These are phyloP conservation scores for Cyathus striatus DNA, from an alignment of 768 basidiomycete species.

Conservation along the genomic window DNA sequence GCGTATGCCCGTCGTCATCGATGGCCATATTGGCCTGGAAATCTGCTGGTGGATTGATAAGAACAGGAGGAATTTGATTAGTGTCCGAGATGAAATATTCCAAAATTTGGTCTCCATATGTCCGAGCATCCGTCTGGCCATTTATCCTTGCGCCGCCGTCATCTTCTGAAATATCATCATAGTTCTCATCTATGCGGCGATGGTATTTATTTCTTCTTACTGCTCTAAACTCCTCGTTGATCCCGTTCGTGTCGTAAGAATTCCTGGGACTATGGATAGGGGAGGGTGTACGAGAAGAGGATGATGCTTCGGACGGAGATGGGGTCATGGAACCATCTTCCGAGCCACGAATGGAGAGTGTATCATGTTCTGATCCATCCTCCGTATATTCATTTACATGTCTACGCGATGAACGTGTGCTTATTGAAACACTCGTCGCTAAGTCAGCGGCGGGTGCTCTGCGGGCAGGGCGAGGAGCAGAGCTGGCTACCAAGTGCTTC, in stretches of 20 bases:
- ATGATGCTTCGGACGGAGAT: constrained; percentile 80
- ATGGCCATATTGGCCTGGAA: constrained; percentile 96
- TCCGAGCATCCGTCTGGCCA: constrained; percentile 47
- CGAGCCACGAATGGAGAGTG: constrained; percentile 66
- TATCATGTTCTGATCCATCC: constrained; percentile 60
- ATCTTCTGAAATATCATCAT: constrained; percentile 38
- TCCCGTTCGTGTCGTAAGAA: constrained; percentile 36
- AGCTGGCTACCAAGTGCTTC: constrained; percentile 84
- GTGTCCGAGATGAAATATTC: constrained; percentile 99
- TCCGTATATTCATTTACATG: constrained; percentile 39
- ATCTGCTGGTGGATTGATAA: constrained; percentile 83
- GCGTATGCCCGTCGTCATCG: constrained; percentile 96
- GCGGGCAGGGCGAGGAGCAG: constrained; percentile 46
- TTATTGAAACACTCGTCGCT: constrained; percentile 25
- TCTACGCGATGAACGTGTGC: constrained; percentile 60
- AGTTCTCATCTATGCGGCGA: constrained; percentile 40
- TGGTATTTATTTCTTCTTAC: constrained; percentile 43
- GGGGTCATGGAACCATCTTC: constrained; percentile 89
- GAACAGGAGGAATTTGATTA: constrained; percentile 80
- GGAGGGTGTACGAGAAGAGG: constrained; percentile 91
- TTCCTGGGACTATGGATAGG: constrained; percentile 63
- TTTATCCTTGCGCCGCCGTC: constrained; percentile 36
- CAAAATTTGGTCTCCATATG: constrained; percentile 94
- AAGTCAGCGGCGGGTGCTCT: constrained; percentile 35
- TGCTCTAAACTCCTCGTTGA: constrained; percentile 29